Percentiles rank a stretch among this genome's conserved stretches.
Evolutionary conservation across 345 rosid genomes (phyloP).

Genomic region (Mallotus nudiflorus): DNA sequence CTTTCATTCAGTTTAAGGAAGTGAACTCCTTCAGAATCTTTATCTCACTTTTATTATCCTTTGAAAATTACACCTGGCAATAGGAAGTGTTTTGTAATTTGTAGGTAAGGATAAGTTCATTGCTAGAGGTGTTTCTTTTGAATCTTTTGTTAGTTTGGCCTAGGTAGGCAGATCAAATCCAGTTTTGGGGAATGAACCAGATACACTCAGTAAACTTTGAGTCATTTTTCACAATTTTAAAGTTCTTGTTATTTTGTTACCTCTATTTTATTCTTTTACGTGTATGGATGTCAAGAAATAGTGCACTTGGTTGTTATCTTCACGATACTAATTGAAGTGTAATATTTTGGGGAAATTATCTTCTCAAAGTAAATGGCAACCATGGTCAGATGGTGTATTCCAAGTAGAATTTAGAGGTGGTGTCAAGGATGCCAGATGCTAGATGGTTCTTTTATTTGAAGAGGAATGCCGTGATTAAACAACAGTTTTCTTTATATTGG

Average conservation of each 20-base stretch:
- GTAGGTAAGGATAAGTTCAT: neutral
- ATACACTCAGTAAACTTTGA: neutral
- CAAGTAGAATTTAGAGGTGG: no score
- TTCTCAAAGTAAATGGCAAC: neutral
- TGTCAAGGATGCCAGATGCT: neutral
- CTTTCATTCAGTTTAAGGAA: neutral
- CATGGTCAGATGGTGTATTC: no score
- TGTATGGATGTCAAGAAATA: neutral
- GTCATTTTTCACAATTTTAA: no score
- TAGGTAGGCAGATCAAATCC: neutral
- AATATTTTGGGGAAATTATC: neutral
- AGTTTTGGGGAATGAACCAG: neutral
- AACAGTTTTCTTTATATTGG: conserved; percentile 15
- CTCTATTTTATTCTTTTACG: neutral
- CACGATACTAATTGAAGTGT: neutral
- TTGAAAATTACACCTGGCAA: conserved; percentile 4
- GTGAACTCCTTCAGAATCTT: neutral
- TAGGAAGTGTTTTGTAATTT: neutral
- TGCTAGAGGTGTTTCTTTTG: neutral
- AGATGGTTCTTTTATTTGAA: neutral
- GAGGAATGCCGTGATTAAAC: neutral
- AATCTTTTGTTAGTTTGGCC: neutral
- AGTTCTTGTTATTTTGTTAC: neutral
- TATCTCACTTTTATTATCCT: neutral
- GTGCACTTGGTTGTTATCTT: neutral